Base-by-base conservation (phyloP, 2,329 filamentous ascomycete species). In the Dendrostoma leiphaemia region DNA sequence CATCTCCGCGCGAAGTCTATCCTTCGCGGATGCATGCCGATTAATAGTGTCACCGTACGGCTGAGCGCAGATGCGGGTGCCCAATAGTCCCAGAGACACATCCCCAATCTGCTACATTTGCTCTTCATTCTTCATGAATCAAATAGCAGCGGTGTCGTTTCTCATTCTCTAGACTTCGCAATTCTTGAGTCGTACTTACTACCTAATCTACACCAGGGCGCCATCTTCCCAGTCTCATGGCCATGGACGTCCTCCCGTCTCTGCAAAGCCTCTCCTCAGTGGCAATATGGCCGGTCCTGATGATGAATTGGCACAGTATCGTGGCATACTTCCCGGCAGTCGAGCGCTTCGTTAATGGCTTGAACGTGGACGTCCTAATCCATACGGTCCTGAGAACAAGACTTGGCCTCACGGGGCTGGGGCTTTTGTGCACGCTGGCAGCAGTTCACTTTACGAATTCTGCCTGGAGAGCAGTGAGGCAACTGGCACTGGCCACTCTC, bases 271-370 rank as follows among this genome's bases (percentile, higher is more conserved):
- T 56, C 9, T 56, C 53, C 19, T 53, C 53, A 10, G 44, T 56
- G 31, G 53, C 53, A 2, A 56, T 56, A 21, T 38, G 53, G 31
- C 50, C 50, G 3, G 34, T 52, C 13, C 17, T 52, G 4, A 40
- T 40, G 37, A 53, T 53, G 45, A 57, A 57, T 19, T 57, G 54
- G 54, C 51, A 46, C 28, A 53, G 51, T 17, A 54, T 57, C 21
- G 29, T 54, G 9, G 50, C 54, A 15, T 50, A 53, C 17, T 57
- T 54, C 34, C 54, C 54, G 1, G 45, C 46, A 3, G 26, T 50
- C 1, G 50, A 57, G 21, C 29, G 32, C 12, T 38, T 46, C 32
- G 13, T 57, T 46, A 17, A 54, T 13, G 40, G 28, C 4, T 32
- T 57, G 6, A 28, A 15, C 13, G 35, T 50, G 12, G 50, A 57